Evolutionary conservation across 2,329 filamentous ascomycete genomes (phyloP).

Genomic region (Fusarium sp.): DNA sequence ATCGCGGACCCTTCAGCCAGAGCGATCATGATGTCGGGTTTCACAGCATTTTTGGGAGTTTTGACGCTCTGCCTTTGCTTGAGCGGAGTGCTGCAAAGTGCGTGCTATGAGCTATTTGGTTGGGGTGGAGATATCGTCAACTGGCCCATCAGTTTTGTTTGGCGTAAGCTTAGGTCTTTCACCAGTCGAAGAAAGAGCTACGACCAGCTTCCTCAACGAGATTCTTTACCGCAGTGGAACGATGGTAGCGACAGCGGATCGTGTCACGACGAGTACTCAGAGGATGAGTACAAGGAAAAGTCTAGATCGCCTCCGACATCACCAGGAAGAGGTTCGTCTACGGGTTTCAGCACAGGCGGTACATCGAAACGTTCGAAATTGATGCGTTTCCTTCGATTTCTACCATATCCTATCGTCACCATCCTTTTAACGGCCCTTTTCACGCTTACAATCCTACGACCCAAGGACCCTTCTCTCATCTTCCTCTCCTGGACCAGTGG

Average conservation of each 20-base stretch:
- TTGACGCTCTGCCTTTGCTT: slow-evolving; percentile 33
- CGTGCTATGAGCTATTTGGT: slow-evolving; percentile 46
- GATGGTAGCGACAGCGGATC: slow-evolving; percentile 12
- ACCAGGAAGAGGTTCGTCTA: not conserved
- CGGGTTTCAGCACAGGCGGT: not conserved
- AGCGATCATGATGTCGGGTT: slow-evolving; percentile 51
- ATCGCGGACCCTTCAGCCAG: slow-evolving; percentile 51
- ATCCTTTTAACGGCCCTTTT: slow-evolving; percentile 46
- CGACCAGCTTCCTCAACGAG: slow-evolving; percentile 23
- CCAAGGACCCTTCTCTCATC: slow-evolving; percentile 50
- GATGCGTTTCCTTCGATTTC: slow-evolving; percentile 14
- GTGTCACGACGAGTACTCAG: not conserved
- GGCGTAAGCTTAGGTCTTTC: slow-evolving; percentile 13
- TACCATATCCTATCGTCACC: slow-evolving; percentile 42
- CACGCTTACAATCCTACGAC: slow-evolving; percentile 45
- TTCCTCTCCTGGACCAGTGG: slow-evolving; percentile 54
- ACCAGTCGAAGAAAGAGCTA: slow-evolving; percentile 21
- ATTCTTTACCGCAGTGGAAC: slow-evolving; percentile 2
- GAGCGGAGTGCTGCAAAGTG: slow-evolving; percentile 46
- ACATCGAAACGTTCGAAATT: slow-evolving; percentile 6
- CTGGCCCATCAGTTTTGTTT: slow-evolving; percentile 43
- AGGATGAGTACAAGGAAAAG: slow-evolving; percentile 34
- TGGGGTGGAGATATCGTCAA: slow-evolving; percentile 48
- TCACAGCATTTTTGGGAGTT: slow-evolving; percentile 47
- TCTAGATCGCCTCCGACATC: not conserved